A percentile compares a stretch with the other conserved stretches of the same genome.
Evolutionary conservation across 495 filamentous ascomycete species (phyloP).

Genomic region (Podospora conica): DNA sequence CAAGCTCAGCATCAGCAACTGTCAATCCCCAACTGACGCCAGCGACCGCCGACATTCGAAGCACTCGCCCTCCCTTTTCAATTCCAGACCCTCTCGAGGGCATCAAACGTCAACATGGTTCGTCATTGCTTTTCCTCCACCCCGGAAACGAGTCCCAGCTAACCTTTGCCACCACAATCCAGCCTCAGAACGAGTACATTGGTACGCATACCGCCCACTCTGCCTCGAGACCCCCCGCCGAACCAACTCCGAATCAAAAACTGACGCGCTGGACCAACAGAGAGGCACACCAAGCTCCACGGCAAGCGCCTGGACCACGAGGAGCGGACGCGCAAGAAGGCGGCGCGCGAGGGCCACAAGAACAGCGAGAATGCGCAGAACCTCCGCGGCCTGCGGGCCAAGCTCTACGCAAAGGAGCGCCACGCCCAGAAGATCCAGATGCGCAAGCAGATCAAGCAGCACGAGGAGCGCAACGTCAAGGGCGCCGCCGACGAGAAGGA

Average conservation of each 20-base stretch:
- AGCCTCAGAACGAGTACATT: constrained; percentile 96
- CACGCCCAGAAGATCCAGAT: constrained; percentile 99
- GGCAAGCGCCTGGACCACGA: constrained; percentile 76
- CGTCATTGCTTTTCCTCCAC: constrained; percentile 3
- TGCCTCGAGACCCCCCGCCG: constrained; percentile 28
- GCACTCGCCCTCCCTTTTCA: background rate
- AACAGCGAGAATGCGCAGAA: constrained; percentile 83
- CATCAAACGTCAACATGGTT: constrained; percentile 29
- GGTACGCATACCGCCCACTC: constrained; percentile 30
- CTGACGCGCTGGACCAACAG: constrained; percentile 14
- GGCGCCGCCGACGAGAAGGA: constrained; percentile 71
- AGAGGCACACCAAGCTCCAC: constrained; percentile 30
- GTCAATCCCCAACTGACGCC: background rate
- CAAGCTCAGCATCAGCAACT: background rate
- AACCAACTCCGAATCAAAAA: constrained; percentile 9
- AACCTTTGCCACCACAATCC: constrained; percentile 21
- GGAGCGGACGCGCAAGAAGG: constrained; percentile 80
- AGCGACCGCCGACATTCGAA: background rate
- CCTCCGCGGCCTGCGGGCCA: constrained; percentile 82
- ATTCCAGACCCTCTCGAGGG: constrained; percentile 27
- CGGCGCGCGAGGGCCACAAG: constrained; percentile 82
- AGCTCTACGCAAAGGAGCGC: constrained; percentile 89
- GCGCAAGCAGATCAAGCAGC: constrained; percentile 88
- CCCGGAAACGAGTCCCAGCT: constrained; percentile 1
- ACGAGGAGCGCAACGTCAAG: constrained; percentile 94